These are phyloP conservation scores for Stagonosporopsis chrysanthemi DNA, from an alignment of 2,329 filamentous ascomycete genomes.

Conservation along the genomic window DNA sequence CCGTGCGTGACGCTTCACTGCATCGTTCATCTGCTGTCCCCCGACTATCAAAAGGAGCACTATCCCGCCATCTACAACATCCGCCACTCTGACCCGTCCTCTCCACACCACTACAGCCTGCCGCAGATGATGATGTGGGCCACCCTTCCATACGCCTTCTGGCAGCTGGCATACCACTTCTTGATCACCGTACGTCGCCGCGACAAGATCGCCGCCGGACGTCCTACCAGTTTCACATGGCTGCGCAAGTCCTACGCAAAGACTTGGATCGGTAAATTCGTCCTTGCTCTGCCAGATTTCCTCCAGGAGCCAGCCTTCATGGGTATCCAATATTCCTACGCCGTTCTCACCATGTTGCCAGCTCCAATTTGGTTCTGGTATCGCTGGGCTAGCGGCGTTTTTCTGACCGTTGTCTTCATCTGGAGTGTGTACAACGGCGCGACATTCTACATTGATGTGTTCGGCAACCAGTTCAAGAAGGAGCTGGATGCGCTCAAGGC, in stretches of 20 bases:
- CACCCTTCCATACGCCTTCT: constrained; percentile 87
- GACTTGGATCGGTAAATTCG: constrained; percentile 84
- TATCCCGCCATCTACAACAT: constrained; percentile 90
- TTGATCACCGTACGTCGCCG: constrained; percentile 94
- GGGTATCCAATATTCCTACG: constrained; percentile 92
- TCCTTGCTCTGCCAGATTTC: constrained; percentile 75
- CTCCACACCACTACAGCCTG: constrained; percentile 80
- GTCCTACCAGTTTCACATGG: constrained; percentile 98
- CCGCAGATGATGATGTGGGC: constrained; percentile 92
- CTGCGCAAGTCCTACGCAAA: constrained; percentile 89
- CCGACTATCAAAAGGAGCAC: constrained; percentile 68
- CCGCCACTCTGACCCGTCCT: constrained; percentile 71
- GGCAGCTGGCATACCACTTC: constrained; percentile 93
- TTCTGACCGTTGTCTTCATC: constrained; percentile 82
- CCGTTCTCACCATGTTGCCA: constrained; percentile 89
- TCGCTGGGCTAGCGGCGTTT: constrained; percentile 77
- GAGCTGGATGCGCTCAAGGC: constrained; percentile 88
- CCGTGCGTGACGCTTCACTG: constrained; percentile 93
- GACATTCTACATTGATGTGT: constrained; percentile 98
- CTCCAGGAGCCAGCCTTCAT: constrained; percentile 93
- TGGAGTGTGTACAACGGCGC: constrained; percentile 98
- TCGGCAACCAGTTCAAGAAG: constrained; percentile 95
- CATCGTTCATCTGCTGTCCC: constrained; percentile 80
- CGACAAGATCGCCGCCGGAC: constrained; percentile 93
- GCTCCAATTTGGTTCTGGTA: constrained; percentile 96